These are phyloP conservation scores for Neonectria punicea DNA, from an alignment of 2,329 filamentous ascomycete species.

Conservation along the genomic window DNA sequence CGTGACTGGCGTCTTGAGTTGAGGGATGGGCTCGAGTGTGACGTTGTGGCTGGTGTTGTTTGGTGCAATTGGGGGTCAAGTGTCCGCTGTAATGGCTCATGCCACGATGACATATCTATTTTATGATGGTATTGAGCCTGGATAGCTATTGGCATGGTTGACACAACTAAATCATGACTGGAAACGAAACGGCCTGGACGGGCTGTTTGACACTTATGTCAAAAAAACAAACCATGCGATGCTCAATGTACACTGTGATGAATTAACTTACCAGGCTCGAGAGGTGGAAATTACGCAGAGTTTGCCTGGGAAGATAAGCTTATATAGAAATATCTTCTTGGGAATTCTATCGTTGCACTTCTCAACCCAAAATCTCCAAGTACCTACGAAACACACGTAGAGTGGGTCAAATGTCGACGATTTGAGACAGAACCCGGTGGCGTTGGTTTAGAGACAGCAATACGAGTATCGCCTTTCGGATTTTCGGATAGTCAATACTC, in stretches of 20 bases:
- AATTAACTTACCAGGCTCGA: too few species aligned
- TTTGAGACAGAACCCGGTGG: neutral
- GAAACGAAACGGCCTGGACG: too few species aligned
- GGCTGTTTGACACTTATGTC: too few species aligned
- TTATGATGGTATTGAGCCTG: neutral
- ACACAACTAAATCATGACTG: neutral
- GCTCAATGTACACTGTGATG: too few species aligned
- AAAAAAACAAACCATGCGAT: too few species aligned
- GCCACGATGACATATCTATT: neutral
- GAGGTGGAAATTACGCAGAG: too few species aligned
- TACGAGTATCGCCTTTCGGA: neutral
- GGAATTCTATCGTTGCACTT: neutral
- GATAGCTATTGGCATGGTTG: neutral
- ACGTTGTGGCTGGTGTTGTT: neutral
- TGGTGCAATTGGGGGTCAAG: neutral
- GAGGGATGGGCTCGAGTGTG: neutral
- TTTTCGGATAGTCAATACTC: neutral
- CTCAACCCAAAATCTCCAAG: neutral
- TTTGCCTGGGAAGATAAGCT: too few species aligned
- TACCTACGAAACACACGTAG: neutral
- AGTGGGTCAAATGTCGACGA: neutral
- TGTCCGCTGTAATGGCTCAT: neutral
- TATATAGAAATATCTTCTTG: too few species aligned
- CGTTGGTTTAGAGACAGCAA: neutral
- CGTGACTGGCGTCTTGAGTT: slow-evolving; percentile 1